Evolutionary conservation across 441 rosid genomes (phyloP).

Genomic region (Gossypium lobatum): DNA sequence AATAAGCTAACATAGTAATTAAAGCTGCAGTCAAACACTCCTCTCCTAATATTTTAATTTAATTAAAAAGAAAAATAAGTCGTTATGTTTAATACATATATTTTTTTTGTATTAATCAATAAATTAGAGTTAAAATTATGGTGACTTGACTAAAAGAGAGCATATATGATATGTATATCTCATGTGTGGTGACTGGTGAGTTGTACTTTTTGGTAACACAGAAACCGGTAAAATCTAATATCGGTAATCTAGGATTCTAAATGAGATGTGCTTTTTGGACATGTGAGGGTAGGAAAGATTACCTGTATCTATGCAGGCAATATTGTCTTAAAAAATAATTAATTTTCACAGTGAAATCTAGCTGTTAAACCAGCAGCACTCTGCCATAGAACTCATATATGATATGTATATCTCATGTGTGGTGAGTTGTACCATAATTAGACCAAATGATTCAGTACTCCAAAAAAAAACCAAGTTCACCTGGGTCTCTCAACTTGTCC

Average conservation of each 20-base stretch:
- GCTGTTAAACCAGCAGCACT: conserved; percentile 7
- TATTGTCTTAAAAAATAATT: not conserved
- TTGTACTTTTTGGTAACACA: not conserved
- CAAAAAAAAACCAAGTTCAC: not conserved
- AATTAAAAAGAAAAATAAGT: too few species aligned
- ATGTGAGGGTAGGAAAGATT: not conserved
- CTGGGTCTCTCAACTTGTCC: not conserved
- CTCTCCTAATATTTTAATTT: too few species aligned
- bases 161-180: too few species aligned
- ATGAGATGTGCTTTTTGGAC: not conserved
- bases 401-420: not conserved
- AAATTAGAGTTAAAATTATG: too few species aligned
- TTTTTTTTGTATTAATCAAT: too few species aligned
- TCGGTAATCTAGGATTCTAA: not conserved
- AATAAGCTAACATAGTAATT: too few species aligned
- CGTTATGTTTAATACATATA: too few species aligned
- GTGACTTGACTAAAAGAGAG: too few species aligned
- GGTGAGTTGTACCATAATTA: conserved; percentile 8
- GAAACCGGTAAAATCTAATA: not conserved
- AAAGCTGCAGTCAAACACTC: too few species aligned
- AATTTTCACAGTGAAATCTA: conserved; percentile 6
- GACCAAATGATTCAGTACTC: not conserved
- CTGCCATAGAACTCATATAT: not conserved
- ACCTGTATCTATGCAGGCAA: not conserved
- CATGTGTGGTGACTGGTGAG: too few species aligned